Evolutionary conservation across 106 monocot genomes (phyloP), one percentile per base, ranked within the genome.

Genomic region (Apostasia shenzhenica): DNA sequence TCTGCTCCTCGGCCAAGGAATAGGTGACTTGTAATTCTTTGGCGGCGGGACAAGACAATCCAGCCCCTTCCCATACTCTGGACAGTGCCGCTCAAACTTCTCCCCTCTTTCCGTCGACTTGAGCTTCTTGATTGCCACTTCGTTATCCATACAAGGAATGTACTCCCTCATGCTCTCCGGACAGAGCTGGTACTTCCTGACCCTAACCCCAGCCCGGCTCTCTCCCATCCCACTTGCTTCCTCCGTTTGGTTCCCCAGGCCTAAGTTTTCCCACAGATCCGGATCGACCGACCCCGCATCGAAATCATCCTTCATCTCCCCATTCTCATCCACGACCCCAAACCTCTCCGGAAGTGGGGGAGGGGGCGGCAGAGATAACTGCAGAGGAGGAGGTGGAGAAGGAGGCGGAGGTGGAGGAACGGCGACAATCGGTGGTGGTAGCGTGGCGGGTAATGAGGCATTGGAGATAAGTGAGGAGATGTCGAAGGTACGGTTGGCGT

Each of bases 131-230:
- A 95, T 88, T 26, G 49, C 86, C 75, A 82, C 91, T 61, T 41
- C 79, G 53, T 95, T 91, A 55, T 95, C 94, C 91, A 95, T 70
- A 48, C 94, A 95, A 45, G 94, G 94, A 49, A 95, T 91, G 52
- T 84, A 91, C 81, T 95, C 94, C 56, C 77, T 81, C 88, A 80
- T 81, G 3, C 74, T 69, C 70, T 74, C 73, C 38, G 79, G 80
- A 59, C 94, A 95, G 8, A 81, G 4, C 59, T 54, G 49, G 54
- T 85, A 94, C 78, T 74, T 91, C 72, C 60, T 60, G 8, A 91
- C 52, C 61, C 37, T 79, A 48, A 72, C 60, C 73, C 68, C 73
- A 51, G 3, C 67, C 37, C 51, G 41, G 57, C 26, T 45, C 37
- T 3, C 70, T 45, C 53, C 64, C 5, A 26, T 49, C 45, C 48